phyloP scores from a whole-genome alignment of 495 filamentous ascomycete species.

The Apiosordaria backusii region DNA sequence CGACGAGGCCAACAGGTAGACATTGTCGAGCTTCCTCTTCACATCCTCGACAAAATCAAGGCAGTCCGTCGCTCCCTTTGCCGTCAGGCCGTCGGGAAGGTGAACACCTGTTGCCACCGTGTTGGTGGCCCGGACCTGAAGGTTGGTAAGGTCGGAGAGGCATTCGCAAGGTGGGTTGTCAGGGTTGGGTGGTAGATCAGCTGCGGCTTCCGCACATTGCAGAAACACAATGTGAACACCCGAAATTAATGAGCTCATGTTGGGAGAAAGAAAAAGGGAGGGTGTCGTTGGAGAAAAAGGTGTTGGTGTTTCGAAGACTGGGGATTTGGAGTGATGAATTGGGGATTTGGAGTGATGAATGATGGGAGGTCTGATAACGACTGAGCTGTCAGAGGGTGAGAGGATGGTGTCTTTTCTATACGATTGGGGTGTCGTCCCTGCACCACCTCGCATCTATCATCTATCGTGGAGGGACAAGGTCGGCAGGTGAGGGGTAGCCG shows the following conservation, averaged over 20 bases:
- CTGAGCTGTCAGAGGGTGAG: neutral
- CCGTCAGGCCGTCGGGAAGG: neutral
- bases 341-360: neutral
- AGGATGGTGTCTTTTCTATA: neutral
- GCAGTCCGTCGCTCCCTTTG: neutral
- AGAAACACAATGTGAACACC: too few relatives aligned
- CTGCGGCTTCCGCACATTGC: too few relatives aligned
- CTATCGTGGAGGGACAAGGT: neutral
- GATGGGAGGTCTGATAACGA: neutral
- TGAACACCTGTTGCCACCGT: neutral
- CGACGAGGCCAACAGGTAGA: neutral
- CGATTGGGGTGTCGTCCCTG: neutral
- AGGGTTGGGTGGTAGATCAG: too few relatives aligned
- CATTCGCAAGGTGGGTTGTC: too few relatives aligned
- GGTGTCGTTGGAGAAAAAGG: too few relatives aligned
- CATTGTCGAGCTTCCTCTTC: neutral
- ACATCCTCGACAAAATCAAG: neutral
- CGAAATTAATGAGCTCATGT: too few relatives aligned
- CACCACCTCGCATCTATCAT: neutral
- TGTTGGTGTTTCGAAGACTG: too few relatives aligned
- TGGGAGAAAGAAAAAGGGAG: too few relatives aligned
- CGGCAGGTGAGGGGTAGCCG: neutral
- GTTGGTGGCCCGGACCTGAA: too few relatives aligned
- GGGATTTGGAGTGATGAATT: too few relatives aligned
- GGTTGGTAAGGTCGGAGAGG: too few relatives aligned